phyloP scores from a whole-genome alignment of 2,329 filamentous ascomycete species.

The Penicillium sclerotigenum region DNA sequence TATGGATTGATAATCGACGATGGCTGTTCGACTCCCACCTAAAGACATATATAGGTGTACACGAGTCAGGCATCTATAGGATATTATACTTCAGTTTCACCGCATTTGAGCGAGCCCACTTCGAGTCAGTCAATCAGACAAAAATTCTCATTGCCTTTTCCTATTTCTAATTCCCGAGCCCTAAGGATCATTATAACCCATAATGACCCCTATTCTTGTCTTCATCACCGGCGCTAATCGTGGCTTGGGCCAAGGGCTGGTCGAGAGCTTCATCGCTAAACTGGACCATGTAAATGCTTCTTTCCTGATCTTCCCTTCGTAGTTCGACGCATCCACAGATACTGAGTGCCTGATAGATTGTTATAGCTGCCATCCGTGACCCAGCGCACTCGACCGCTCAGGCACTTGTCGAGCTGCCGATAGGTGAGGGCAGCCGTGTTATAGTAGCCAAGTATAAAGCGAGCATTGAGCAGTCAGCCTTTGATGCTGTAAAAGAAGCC shows the following conservation, averaged over 20 bases:
- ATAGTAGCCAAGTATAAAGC: constrained; percentile 35
- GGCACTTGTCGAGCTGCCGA: constrained; percentile 23
- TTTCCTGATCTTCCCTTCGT: too few relatives aligned
- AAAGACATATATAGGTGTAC: background rate
- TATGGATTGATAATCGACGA: background rate
- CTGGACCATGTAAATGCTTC: constrained; percentile 7
- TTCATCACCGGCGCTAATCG: constrained; percentile 20
- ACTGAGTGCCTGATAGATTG: constrained; percentile 5
- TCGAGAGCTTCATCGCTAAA: constrained; percentile 9
- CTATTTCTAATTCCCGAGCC: background rate
- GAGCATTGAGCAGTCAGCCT: constrained; percentile 25
- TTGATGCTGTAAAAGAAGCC: constrained; percentile 26
- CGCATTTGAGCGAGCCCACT: background rate
- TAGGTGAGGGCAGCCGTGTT: constrained; percentile 27
- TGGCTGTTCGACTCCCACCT: background rate
- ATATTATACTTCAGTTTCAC: background rate
- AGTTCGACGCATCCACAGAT: background rate
- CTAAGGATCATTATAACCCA: background rate
- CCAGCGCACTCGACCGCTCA: constrained; percentile 22
- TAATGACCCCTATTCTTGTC: constrained; percentile 9
- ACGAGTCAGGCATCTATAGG: background rate
- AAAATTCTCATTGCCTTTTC: too few relatives aligned
- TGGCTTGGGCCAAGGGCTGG: constrained; percentile 13
- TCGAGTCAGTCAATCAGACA: background rate
- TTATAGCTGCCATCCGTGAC: constrained; percentile 44